Base-by-base conservation (phyloP, 148 eudicot genomes). In the Euryodendron excelsum region DNA sequence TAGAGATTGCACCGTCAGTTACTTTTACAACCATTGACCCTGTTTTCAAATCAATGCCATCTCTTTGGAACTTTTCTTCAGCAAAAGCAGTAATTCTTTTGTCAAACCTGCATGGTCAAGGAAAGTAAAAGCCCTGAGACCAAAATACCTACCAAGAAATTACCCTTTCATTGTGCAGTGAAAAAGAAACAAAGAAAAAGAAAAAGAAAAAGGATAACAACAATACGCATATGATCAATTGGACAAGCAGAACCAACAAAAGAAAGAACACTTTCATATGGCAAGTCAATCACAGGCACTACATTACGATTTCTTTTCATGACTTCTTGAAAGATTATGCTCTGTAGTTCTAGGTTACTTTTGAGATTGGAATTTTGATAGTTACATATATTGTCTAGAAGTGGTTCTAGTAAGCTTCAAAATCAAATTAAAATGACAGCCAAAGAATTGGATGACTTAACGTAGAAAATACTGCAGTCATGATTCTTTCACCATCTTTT, bases 61-160 rank as follows among this genome's bases (percentile, higher is more conserved):
- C 82, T 64, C 82, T 80, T 73, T 80, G 59, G 52, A 80, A 80
- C 47, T 80, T 80, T 13, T 80, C 73, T 65, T 73, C 78, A 39
- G 82, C 78, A 65, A 80, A 80, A 11, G 69, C 78, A 52, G 78
- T 80, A 73, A 80, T 80, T 80, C 82, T 80, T 80, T 80, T 80
- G 82, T 80, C 78, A 64, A 80, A 80, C 82, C 82, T 80, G 73
- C 64, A 71, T 6, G 14, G 44, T 37, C 30, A 71, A 21, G 30
- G 59, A 15, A 71, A 50, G 17, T 59, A n/a, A 12, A 30, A 23
- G 8, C 39, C 76, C 14, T 30, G 23, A 72, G 45, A 31, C 62
- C 39, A 30, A 72, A 53, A 31, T 53, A 53, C 20, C 63, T 39
- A 30, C 36, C 56, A 70, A 45, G 53, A 27, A 47, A 70, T 47